A percentile compares a stretch with the other conserved stretches of the same genome.
Conservation (phyloP, 2,329 filamentous ascomycete species). For the Hymenoscyphus infarciens region DNA sequence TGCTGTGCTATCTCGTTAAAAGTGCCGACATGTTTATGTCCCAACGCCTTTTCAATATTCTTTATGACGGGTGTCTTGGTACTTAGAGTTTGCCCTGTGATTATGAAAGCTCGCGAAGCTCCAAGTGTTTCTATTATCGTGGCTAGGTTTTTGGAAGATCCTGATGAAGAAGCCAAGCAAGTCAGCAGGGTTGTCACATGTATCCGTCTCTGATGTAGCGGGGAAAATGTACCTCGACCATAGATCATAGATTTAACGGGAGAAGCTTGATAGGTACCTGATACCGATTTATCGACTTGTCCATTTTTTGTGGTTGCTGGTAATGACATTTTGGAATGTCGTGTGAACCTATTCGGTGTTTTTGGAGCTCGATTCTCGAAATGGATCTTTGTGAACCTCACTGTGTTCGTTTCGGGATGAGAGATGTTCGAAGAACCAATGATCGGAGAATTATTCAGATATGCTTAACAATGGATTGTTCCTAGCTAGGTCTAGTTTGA, state of each 20-base stretch:
- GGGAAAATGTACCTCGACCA: constrained; percentile 19
- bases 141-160: constrained; percentile 18
- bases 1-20: constrained; percentile 54
- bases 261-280: constrained; percentile 21
- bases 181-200: too few relatives aligned
- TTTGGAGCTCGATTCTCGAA: too few relatives aligned
- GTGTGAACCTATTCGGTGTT: too few relatives aligned
- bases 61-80: constrained; percentile 51
- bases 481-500: neutral
- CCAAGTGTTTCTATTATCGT: constrained; percentile 19
- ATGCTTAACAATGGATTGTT: too few relatives aligned
- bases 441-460: neutral
- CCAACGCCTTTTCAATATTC: constrained; percentile 47
- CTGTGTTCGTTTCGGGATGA: neutral
- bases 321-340: too few relatives aligned
- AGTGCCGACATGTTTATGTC: constrained; percentile 47
- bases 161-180: neutral
- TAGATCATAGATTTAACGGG: constrained; percentile 25
- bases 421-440: neutral
- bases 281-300: constrained; percentile 20
- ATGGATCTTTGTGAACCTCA: neutral
- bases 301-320: constrained; percentile 5
- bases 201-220: too few relatives aligned
- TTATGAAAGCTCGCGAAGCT: constrained; percentile 53
- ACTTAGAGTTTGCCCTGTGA: constrained; percentile 51